These are phyloP conservation scores for Coniosporium tulheliwenetii DNA, from an alignment of 2,329 filamentous ascomycete genomes.

Conservation along the genomic window DNA sequence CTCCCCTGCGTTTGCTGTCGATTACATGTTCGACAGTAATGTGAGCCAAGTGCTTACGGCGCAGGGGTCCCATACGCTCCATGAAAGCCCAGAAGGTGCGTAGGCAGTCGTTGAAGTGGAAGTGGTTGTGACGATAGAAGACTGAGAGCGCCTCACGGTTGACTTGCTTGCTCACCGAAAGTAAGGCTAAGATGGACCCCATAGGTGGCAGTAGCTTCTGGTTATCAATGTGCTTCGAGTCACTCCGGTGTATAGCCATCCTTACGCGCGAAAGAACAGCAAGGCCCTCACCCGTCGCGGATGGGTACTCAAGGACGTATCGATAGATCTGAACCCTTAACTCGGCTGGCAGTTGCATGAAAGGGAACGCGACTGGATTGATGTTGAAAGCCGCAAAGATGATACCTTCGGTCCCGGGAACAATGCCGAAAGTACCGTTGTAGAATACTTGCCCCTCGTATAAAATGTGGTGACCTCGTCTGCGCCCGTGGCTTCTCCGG, in stretches of 20 bases:
- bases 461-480: too few relatives aligned
- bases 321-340: not conserved
- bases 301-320: not conserved
- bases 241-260: not conserved
- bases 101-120: conserved; percentile 1
- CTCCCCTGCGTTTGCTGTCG: too few relatives aligned
- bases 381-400: not conserved
- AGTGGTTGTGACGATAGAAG: conserved; percentile 7
- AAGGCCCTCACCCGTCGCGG: too few relatives aligned
- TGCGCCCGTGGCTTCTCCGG: not conserved
- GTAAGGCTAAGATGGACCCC: conserved; percentile 3
- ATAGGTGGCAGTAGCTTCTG: not conserved
- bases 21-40: too few relatives aligned
- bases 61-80: too few relatives aligned
- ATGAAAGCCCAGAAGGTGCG: too few relatives aligned
- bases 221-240: not conserved
- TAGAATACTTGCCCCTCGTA: too few relatives aligned
- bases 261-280: too few relatives aligned
- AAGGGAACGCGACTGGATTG: not conserved
- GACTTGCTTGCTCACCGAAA: conserved; percentile 9
- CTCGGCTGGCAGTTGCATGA: not conserved
- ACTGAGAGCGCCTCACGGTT: conserved; percentile 5
- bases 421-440: not conserved
- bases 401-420: not conserved
- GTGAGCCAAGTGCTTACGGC: too few relatives aligned